These are phyloP conservation scores for Amaranthus cruentus DNA, from an alignment of 148 eudicot species.

Conservation along the genomic window DNA sequence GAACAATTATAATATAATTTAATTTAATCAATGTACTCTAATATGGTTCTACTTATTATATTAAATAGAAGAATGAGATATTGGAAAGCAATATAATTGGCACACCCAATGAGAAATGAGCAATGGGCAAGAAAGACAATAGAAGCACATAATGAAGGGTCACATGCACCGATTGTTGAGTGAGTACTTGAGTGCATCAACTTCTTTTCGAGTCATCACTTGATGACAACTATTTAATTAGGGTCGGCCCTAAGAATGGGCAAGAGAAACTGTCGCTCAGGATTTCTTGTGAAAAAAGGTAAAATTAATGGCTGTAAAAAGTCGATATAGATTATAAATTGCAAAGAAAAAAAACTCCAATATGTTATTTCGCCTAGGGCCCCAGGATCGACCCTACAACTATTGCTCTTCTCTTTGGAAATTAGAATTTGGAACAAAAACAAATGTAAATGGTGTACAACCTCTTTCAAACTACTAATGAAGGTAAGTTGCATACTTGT, in stretches of 20 bases:
- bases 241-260: too few relatives aligned
- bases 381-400: neutral
- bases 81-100: neutral
- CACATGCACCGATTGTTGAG: slow-evolving; percentile 24
- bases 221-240: neutral
- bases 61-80: neutral
- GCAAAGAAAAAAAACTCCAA: too few relatives aligned
- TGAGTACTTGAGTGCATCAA: slow-evolving; percentile 15
- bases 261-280: too few relatives aligned
- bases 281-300: too few relatives aligned
- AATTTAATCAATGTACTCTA: neutral
- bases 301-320: too few relatives aligned
- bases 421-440: slow-evolving; percentile 3
- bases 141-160: slow-evolving; percentile 21
- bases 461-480: neutral
- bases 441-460: slow-evolving; percentile 7
- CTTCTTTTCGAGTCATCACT: neutral
- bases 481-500: too few relatives aligned
- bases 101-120: neutral
- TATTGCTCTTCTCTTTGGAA: neutral
- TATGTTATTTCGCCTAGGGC: too few relatives aligned
- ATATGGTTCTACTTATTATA: neutral
- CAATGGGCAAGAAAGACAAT: slow-evolving; percentile 21
- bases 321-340: neutral
- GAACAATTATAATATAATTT: neutral